A percentile compares a stretch with the other conserved stretches of the same genome.
phyloP scores from a whole-genome alignment of 345 rosid species.

The Salix purpurea region DNA sequence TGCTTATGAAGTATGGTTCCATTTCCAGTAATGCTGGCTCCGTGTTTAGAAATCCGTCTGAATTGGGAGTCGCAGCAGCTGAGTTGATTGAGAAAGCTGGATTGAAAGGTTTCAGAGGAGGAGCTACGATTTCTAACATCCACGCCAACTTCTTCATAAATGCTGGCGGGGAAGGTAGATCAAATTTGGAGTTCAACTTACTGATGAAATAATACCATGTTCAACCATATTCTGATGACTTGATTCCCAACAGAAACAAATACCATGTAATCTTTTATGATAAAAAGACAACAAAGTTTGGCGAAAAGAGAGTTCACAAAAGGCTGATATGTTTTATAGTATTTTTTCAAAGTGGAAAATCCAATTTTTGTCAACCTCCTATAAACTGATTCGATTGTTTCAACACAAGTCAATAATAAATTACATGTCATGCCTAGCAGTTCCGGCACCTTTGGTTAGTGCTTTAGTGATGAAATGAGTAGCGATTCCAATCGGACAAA shows the following conservation, averaged over 20 bases:
- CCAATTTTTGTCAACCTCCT: background rate
- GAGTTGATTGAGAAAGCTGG: background rate
- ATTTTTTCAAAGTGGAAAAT: background rate
- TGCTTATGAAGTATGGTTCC: background rate
- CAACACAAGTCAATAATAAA: background rate
- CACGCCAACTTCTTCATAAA: background rate
- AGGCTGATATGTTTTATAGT: background rate
- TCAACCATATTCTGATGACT: slow-evolving; percentile 14
- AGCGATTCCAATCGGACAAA: slow-evolving; percentile 74
- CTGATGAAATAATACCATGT: slow-evolving; percentile 29
- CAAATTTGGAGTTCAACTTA: slow-evolving; percentile 11
- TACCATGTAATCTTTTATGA: background rate
- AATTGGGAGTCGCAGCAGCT: background rate
- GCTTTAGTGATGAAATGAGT: slow-evolving; percentile 72
- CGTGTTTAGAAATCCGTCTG: background rate
- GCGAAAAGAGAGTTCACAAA: background rate
- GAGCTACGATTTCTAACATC: background rate
- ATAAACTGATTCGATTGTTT: background rate
- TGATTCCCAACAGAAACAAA: background rate
- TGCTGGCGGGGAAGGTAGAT: background rate
- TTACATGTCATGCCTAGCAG: slow-evolving; percentile 9
- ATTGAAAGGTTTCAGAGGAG: background rate
- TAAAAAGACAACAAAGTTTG: background rate
- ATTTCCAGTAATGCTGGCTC: background rate
- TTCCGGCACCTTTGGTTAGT: slow-evolving; percentile 33